Base-by-base conservation (phyloP, 2,329 filamentous ascomycete species). In the Ophiostoma tasmaniense region DNA sequence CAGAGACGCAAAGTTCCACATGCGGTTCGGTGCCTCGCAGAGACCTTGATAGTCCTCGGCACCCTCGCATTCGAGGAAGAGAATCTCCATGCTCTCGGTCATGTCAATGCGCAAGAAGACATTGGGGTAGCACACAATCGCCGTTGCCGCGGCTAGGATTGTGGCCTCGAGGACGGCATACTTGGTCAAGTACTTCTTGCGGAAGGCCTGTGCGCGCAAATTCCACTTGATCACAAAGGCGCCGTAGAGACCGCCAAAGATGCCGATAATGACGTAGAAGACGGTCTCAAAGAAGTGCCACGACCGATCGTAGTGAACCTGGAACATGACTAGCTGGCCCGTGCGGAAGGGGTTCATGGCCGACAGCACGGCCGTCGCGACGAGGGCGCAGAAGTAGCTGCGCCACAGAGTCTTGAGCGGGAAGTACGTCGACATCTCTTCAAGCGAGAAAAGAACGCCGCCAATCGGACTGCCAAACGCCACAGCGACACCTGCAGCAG, bases 171-270 rank as follows among this genome's bases (percentile, higher is more conserved):
- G 83, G 39, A 98, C 87, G 7, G 93, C 90, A 78, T 96, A 95
- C 71, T 91, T 85, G 2, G 87, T 83, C 3, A 99, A 84, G 76
- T 97, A 97, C 75, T 92, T 94, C 81, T 97, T 98, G 69, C 95
- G 88, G 78, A 99, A 98, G 0, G 93, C 88, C 78, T 97, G 93
- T 42, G 89, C 91, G 68, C 91, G 88, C 64, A 99, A 80, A 77
- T 99, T 97, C 92, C 94, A 97, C 77, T 97, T 97, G 77, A 98
- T 99, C 69, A 98, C 93, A 74, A 98, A 92, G 17, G 94, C 94
- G 69, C 95, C 95, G 74, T 99, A 99, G 2, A 98, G 83, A 6
- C 95, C 95, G 55, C 95, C 95, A 74, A 99, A 98, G 35, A 95
- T 85, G 64, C 95, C 95, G 72, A 99, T 87, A 67, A 97, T 82